phyloP scores from a whole-genome alignment of 768 basidiomycete genomes.

The Trametes sanguinea region DNA sequence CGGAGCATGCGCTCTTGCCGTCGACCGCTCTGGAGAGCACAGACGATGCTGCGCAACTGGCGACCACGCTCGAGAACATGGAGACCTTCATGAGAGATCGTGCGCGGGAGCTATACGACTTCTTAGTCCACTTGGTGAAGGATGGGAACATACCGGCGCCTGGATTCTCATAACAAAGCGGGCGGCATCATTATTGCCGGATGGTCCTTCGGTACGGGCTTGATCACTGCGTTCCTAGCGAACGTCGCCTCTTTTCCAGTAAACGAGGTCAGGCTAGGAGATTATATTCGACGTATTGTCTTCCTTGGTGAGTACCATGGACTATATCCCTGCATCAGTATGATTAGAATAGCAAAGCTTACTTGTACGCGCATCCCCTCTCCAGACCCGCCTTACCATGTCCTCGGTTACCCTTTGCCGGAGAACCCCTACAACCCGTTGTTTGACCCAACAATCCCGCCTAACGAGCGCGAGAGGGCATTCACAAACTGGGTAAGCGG shows the following conservation, averaged over 20 bases:
- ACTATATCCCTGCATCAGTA: too few species aligned
- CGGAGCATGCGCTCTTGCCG: constrained; percentile 14
- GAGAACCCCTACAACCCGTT: constrained; percentile 1
- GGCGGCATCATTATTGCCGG: constrained; percentile 21
- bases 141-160: not conserved
- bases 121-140: constrained; percentile 12
- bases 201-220: constrained; percentile 20
- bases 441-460: not conserved
- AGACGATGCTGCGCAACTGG: not conserved
- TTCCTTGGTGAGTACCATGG: constrained; percentile 14
- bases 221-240: constrained; percentile 18
- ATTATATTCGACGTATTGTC: constrained; percentile 16
- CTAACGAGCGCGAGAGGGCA: not conserved
- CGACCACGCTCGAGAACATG: not conserved
- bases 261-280: constrained; percentile 4
- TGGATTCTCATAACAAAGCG: not conserved
- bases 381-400: not conserved
- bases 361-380: too few species aligned
- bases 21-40: not conserved
- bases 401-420: constrained; percentile 5
- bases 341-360: too few species aligned
- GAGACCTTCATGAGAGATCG: constrained; percentile 11
- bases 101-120: constrained; percentile 6
- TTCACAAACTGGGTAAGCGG: constrained; percentile 11
- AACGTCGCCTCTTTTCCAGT: constrained; percentile 9